Conservation (phyloP, 148 eudicot genomes). For the Camellia lanceoleosa region DNA sequence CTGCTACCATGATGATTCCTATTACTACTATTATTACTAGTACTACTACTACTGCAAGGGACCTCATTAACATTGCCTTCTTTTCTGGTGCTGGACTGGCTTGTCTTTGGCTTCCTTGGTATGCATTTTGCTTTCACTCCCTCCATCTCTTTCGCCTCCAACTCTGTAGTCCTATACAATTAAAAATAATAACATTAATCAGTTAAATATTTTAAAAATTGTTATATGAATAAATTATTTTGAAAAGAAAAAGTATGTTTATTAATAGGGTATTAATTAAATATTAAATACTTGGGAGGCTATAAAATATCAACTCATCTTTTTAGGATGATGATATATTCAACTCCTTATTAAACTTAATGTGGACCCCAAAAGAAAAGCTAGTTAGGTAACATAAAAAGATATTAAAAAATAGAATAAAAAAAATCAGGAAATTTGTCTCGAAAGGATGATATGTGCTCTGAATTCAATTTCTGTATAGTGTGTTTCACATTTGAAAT, state of each 20-base stretch:
- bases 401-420: no score
- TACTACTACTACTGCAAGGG: neutral
- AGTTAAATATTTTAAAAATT: neutral
- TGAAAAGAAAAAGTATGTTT: no score
- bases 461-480: no score
- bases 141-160: constrained; percentile 32
- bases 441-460: no score
- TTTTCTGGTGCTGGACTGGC: neutral
- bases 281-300: neutral
- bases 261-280: no score
- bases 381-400: neutral
- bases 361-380: neutral
- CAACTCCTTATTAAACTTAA: neutral
- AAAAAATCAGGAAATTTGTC: no score
- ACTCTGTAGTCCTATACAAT: constrained; percentile 27
- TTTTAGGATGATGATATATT: neutral
- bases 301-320: constrained; percentile 4
- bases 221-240: no score
- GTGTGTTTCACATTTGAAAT: no score
- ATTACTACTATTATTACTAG: neutral
- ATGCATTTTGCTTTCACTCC: constrained; percentile 35
- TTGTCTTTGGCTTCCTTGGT: constrained; percentile 30
- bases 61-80: neutral
- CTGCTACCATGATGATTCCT: neutral
- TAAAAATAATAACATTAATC: neutral